Conservation (phyloP, 352 stramenopile species). For the Plasmopara muralis region DNA sequence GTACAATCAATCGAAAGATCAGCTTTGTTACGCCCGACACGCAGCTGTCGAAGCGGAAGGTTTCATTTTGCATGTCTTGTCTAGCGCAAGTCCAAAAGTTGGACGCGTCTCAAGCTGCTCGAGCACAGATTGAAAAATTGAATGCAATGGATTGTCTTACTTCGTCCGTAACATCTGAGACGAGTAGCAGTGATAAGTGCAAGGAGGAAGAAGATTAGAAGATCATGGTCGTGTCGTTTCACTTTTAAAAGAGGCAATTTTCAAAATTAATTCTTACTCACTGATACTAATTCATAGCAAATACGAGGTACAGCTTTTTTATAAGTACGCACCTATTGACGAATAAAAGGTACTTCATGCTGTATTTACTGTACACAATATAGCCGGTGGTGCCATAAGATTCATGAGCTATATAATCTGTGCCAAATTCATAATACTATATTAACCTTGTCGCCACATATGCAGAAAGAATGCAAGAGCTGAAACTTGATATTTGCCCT, state of each 20-base stretch:
- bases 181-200: constrained; percentile 16
- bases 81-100: constrained; percentile 16
- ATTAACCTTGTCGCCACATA: too few relatives aligned
- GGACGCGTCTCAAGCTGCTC: constrained; percentile 19
- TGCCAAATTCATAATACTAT: too few relatives aligned
- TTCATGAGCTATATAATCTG: too few relatives aligned
- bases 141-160: constrained; percentile 10
- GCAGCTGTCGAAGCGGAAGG: constrained; percentile 18
- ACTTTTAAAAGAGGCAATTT: too few relatives aligned
- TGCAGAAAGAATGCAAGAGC: too few relatives aligned
- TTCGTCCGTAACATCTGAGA: constrained; percentile 15
- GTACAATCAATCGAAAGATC: constrained; percentile 26
- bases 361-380: too few relatives aligned
- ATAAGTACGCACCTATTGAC: too few relatives aligned
- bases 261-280: not conserved
- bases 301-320: too few relatives aligned
- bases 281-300: too few relatives aligned
- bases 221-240: not conserved
- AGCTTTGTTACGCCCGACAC: constrained; percentile 29
- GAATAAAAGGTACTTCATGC: too few relatives aligned
- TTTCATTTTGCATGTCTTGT: constrained; percentile 28
- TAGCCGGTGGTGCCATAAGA: too few relatives aligned
- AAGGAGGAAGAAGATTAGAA: not conserved
- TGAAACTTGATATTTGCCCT: too few relatives aligned
- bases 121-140: constrained; percentile 20